phyloP scores from a whole-genome alignment of 805 yeast species.

The Grigorovia humatica region DNA sequence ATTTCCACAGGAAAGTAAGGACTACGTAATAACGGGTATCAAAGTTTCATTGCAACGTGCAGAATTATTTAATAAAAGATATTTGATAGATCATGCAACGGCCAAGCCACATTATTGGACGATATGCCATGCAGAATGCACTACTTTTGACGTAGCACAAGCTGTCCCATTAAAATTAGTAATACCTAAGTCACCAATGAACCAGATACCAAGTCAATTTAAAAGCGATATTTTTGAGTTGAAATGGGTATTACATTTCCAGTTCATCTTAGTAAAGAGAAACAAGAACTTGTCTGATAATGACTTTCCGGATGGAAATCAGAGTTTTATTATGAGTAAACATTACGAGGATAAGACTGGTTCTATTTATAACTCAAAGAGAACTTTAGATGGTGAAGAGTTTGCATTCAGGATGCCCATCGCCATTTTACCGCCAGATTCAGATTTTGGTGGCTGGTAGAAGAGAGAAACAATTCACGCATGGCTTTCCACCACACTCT shows the following conservation, averaged over 20 bases:
- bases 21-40: slow-evolving; percentile 32
- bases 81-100: slow-evolving; percentile 9
- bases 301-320: background rate
- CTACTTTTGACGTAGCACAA: slow-evolving; percentile 21
- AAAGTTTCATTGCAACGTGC: slow-evolving; percentile 28
- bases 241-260: slow-evolving; percentile 31
- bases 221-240: slow-evolving; percentile 31
- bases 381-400: slow-evolving; percentile 30
- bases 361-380: slow-evolving; percentile 24
- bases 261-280: slow-evolving; percentile 27
- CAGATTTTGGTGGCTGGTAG: slow-evolving; percentile 40
- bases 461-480: background rate
- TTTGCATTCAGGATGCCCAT: slow-evolving; percentile 38
- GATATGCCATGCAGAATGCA: slow-evolving; percentile 26
- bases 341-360: slow-evolving; percentile 33
- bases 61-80: slow-evolving; percentile 29
- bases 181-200: slow-evolving; percentile 28
- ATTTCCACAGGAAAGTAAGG: slow-evolving; percentile 22
- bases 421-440: slow-evolving; percentile 35
- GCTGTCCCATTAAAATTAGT: slow-evolving; percentile 23
- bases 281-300: slow-evolving; percentile 3
- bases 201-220: slow-evolving; percentile 31
- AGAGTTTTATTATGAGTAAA: slow-evolving; percentile 3
- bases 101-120: slow-evolving; percentile 13
- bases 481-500: background rate